A percentile compares a stretch with the other conserved stretches of the same genome.
These are phyloP conservation scores for Plenodomus biglobosus DNA, from an alignment of 2,329 filamentous ascomycete species.

Conservation along the genomic window DNA sequence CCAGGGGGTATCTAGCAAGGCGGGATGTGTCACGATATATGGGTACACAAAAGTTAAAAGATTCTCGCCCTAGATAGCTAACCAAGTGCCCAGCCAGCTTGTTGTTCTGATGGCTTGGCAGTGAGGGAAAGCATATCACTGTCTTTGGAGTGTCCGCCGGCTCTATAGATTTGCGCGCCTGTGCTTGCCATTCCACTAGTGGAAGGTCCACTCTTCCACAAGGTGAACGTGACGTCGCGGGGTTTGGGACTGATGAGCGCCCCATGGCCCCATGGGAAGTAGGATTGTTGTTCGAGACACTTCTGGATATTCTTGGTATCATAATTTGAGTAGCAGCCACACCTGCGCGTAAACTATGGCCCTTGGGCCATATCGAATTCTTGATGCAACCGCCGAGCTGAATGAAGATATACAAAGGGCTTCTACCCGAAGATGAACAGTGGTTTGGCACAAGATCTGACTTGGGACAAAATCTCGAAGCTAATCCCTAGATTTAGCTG, in stretches of 20 bases:
- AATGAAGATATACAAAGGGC: slow-evolving; percentile 10
- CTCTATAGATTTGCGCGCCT: slow-evolving; percentile 34
- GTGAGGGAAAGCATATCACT: slow-evolving; percentile 35
- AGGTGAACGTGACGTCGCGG: slow-evolving; percentile 26
- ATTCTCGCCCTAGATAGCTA: slow-evolving; percentile 31
- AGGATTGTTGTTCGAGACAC: slow-evolving; percentile 25
- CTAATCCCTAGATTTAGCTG: slow-evolving; percentile 36
- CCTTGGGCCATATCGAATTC: slow-evolving; percentile 12
- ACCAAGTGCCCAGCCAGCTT: too few species aligned
- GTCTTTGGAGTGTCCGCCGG: slow-evolving; percentile 52
- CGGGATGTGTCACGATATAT: slow-evolving; percentile 35
- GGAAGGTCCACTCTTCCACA: slow-evolving; percentile 19
- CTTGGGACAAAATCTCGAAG: slow-evolving; percentile 22
- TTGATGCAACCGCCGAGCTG: slow-evolving; percentile 11
- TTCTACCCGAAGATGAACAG: slow-evolving; percentile 10
- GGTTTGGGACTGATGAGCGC: slow-evolving; percentile 15
- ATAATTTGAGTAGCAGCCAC: slow-evolving; percentile 11
- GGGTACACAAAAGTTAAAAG: too few species aligned
- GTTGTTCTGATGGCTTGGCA: slow-evolving; percentile 43
- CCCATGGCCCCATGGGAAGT: slow-evolving; percentile 13
- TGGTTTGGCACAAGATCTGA: slow-evolving; percentile 18
- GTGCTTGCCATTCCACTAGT: slow-evolving; percentile 19
- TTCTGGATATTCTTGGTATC: too few species aligned
- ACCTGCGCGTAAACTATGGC: slow-evolving; percentile 10
- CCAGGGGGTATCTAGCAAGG: slow-evolving; percentile 28